These are phyloP conservation scores for Podospora australis DNA, from an alignment of 495 filamentous ascomycete genomes.

Conservation along the genomic window DNA sequence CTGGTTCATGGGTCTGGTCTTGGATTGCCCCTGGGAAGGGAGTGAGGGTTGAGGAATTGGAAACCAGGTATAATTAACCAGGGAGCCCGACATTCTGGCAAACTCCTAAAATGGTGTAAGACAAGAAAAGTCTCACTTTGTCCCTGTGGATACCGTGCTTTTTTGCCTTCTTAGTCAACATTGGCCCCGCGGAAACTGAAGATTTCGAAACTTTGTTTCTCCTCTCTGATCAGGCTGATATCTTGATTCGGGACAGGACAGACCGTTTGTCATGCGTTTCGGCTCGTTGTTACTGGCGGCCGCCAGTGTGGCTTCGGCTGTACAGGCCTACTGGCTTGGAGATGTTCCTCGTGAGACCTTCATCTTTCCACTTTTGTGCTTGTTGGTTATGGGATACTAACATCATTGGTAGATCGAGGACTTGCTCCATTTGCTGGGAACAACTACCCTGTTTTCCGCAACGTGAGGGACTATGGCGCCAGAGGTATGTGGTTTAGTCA, in stretches of 20 bases:
- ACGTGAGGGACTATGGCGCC: conserved; percentile 56
- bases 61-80: no score
- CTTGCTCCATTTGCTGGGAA: conserved; percentile 38
- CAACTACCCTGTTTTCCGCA: conserved; percentile 51
- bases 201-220: not conserved
- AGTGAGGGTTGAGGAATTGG: no score
- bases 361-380: not conserved
- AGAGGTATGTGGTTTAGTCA: conserved; percentile 35
- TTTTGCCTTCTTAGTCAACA: no score
- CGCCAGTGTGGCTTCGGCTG: conserved; percentile 28
- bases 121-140: no score
- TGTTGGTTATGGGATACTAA: conserved; percentile 3
- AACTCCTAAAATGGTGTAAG: no score
- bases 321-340: conserved; percentile 40
- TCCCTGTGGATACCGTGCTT: no score
- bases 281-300: conserved; percentile 33
- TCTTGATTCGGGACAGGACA: not conserved
- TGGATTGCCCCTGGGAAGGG: no score
- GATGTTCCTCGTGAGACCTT: conserved; percentile 34
- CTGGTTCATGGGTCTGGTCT: no score
- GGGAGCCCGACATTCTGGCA: no score
- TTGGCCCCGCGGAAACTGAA: no score
- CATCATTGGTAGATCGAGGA: conserved; percentile 32
- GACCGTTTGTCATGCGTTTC: conserved; percentile 28
- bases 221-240: not conserved